Base-by-base conservation (phyloP, 1,284 basidiomycete species). In the Macrocystidia cucumis region DNA sequence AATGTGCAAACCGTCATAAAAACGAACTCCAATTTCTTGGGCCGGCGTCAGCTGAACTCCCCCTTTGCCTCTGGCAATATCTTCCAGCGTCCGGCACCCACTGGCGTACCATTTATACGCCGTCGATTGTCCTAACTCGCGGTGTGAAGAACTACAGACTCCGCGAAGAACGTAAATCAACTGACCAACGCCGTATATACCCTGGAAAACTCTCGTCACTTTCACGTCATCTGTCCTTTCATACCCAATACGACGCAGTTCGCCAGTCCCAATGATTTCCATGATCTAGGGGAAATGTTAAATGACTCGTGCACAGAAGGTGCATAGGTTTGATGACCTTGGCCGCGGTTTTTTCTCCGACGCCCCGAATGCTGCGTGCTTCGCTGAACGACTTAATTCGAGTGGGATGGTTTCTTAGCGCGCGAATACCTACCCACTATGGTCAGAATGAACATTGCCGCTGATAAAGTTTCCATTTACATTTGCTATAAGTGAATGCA, bases 151-250 rank as follows among this genome's bases (percentile, higher is more conserved):
- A 14, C 11, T 24, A 32, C 30, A 21, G 17, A 30, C 20, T 16
- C 25, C 14, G 36, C 77, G 23, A 81, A 20, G 2, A 16, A 18
- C 19, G 5, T 18, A n/a, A 18, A 9, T 9, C 17, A 3, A 60
- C 75, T 45, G 38, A 74, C 87, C 91, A 35, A 92, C 87, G 22
- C 87, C 89, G 49, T 93, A 93, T 26, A 93, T 81, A 3, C 85
- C 83, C 41, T 74, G 71, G 51, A 91, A 88, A 8, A 74, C 31
- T 8, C 65, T 59, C 2, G 67, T 63, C 1, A 68, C 64, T 30
- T 62, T 50, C 1, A 79, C 63, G 33, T 80, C 78, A 32, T 71
- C 72, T 3, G 79, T 82, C 14, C 60, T 67, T 49, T 82, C 78
- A 40, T 73, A 74, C 17, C 57, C 55, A 38, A 87, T 76, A 17